Evolutionary conservation across 148 eudicot species (phyloP).

Genomic region (Chenopodium quinoa): DNA sequence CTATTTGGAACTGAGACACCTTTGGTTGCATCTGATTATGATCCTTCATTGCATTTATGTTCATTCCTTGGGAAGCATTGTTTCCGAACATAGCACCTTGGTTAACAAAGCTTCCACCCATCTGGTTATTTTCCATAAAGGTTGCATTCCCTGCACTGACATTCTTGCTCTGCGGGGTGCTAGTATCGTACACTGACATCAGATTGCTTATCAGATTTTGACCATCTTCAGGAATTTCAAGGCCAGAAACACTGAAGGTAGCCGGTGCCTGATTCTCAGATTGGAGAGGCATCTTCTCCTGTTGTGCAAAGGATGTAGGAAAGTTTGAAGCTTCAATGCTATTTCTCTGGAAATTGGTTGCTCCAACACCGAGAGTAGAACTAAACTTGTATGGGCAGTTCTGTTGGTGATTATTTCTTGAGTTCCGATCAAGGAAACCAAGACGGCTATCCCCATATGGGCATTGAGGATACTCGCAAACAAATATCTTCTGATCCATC

Average conservation of each 20-base stretch:
- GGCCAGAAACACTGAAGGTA: constrained; percentile 29
- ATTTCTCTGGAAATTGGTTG: constrained; percentile 22
- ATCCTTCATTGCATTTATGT: not conserved
- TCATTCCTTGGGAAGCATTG: constrained; percentile 26
- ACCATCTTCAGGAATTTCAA: constrained; percentile 45
- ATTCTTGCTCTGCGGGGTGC: constrained; percentile 23
- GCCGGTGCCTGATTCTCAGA: constrained; percentile 25
- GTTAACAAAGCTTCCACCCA: constrained; percentile 22
- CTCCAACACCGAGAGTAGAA: constrained; percentile 30
- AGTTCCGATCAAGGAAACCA: constrained; percentile 48
- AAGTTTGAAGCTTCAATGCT: constrained; percentile 24
- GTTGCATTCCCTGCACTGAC: constrained; percentile 7
- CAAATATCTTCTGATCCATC: constrained; percentile 37
- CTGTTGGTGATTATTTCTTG: constrained; percentile 51
- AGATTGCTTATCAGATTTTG: constrained; percentile 42
- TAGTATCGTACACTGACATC: constrained; percentile 35
- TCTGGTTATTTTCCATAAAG: constrained; percentile 13
- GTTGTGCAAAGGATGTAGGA: constrained; percentile 29
- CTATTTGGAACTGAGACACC: constrained; percentile 24
- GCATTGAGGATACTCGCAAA: constrained; percentile 50
- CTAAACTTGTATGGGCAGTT: constrained; percentile 37
- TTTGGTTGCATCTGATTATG: constrained; percentile 20
- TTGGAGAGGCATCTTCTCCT: constrained; percentile 28
- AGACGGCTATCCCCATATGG: constrained; percentile 41
- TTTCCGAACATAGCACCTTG: constrained; percentile 24